Evolutionary conservation across 116 monocot genomes (phyloP), one percentile per base, ranked within the genome.

Genomic region (Trichopus zeylanicus): DNA sequence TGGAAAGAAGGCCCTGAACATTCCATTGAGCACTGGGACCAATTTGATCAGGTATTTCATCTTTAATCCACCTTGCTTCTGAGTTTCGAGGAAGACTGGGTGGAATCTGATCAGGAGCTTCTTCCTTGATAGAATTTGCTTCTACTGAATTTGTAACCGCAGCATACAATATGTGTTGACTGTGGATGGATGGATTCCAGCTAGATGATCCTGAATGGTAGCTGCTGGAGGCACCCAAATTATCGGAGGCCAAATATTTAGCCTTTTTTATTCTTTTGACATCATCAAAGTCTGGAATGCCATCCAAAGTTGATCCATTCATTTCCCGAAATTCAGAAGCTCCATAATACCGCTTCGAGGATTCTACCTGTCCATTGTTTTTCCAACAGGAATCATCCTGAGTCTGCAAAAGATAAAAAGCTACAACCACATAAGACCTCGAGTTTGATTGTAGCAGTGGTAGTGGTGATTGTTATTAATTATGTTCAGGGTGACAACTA

Each of bases 181-280:
- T 24, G 33, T 33, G 2, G 32, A 24, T n/a, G 8, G 48, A 26
- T 34, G 26, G 24, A 12, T 63, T 21, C 56, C 47, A 47, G 6
- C 60, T 38, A 56, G 18, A 20, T 16, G 20, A n/a, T n/a, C 31
- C 59, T 28, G 42, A 6, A 10, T 29, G 24, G 1, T 27, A 35
- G 20, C 46, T 64, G 51, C 9, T 29, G 11, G 67, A 83, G 67
- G 74, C 34, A 42, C n/a, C 42, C 46, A 27, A 28, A 26, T 62
- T 72, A 68, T 69, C 66, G 25, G 53, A 8, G 49, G 27, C 24
- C n/a, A 61, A 18, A 31, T 58, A 27, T 34, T 82, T 87, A 31
- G 70, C 64, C 67, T 61, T 87, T 61, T 82, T 87, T 22, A 51
- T 29, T 30, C 30, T 47, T 55, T 8, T 55, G 0, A 30, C 51